A percentile compares a stretch with the other conserved stretches of the same genome.
phyloP scores from a whole-genome alignment of 208 protist genomes.

The Angomonas deanei region DNA sequence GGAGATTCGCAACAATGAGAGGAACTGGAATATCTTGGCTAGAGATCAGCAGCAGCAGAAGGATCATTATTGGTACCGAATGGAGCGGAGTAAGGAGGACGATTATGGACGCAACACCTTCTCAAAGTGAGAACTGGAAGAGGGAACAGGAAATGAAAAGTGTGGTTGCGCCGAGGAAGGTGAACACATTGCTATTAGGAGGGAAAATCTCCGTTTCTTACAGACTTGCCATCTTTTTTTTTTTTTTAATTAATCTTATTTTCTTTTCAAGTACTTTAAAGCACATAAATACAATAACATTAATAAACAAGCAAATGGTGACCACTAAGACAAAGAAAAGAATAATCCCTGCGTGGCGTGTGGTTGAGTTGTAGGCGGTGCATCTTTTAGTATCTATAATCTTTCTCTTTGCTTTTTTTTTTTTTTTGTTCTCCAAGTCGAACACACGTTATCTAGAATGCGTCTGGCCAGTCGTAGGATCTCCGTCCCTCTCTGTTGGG shows the following conservation, averaged over 20 bases:
- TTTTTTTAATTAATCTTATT: neutral
- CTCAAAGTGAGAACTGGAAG: slow-evolving; percentile 22
- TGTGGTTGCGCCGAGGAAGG: neutral
- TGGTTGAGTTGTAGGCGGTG: too few relatives aligned
- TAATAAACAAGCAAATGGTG: neutral
- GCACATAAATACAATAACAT: neutral
- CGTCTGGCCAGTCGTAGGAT: too few relatives aligned
- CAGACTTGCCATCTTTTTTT: neutral
- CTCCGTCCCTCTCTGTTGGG: neutral
- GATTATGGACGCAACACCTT: slow-evolving; percentile 80
- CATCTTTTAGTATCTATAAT: too few relatives aligned
- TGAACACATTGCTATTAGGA: too few relatives aligned
- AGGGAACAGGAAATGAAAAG: slow-evolving; percentile 1
- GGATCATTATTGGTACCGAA: slow-evolving; percentile 85
- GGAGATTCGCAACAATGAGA: slow-evolving; percentile 83
- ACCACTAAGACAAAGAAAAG: too few relatives aligned
- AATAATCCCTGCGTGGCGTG: too few relatives aligned
- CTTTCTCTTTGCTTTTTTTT: too few relatives aligned
- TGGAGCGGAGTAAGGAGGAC: slow-evolving; percentile 75
- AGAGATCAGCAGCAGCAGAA: slow-evolving; percentile 86
- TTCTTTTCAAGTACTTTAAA: neutral
- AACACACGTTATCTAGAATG: too few relatives aligned
- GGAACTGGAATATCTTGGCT: slow-evolving; percentile 80
- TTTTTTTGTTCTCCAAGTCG: too few relatives aligned
- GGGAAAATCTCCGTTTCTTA: too few relatives aligned